phyloP scores from a whole-genome alignment of 2,329 filamentous ascomycete species.

The Raffaelea deltoideospora region DNA sequence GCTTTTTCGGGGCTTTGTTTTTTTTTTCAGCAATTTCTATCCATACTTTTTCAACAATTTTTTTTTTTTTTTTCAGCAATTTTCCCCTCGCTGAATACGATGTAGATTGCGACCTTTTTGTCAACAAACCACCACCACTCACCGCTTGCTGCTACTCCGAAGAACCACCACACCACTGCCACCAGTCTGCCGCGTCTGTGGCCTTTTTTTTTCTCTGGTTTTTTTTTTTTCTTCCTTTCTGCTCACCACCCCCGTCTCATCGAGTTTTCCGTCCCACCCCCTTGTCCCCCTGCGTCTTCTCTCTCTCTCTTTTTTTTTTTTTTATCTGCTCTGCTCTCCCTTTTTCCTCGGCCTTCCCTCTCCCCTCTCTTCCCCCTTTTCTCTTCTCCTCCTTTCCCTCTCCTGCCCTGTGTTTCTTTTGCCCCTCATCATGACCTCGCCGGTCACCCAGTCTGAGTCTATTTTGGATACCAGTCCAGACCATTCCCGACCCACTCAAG shows the following conservation, averaged over 20 bases:
- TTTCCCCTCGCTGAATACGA: too few relatives aligned
- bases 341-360: conserved; percentile 5
- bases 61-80: conserved; percentile 4
- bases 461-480: conserved; percentile 17
- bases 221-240: background rate
- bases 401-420: conserved; percentile 14
- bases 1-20: too few relatives aligned
- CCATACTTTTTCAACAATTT: too few relatives aligned
- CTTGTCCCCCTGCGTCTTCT: background rate
- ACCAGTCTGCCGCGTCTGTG: conserved; percentile 2
- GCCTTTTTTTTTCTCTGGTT: conserved; percentile 1
- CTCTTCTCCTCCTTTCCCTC: conserved; percentile 15
- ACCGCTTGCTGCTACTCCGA: too few relatives aligned
- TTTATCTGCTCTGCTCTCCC: conserved; percentile 4
- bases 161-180: background rate
- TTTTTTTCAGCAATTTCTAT: too few relatives aligned
- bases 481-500: conserved; percentile 12
- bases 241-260: background rate
- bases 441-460: conserved; percentile 8
- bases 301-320: background rate
- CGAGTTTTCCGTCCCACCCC: background rate
- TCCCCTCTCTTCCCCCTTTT: conserved; percentile 11
- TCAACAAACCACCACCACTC: background rate
- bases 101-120: conserved; percentile 7
- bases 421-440: conserved; percentile 20